These are phyloP conservation scores for Lagerstroemia speciosa DNA, from an alignment of 345 rosid species.

Conservation along the genomic window DNA sequence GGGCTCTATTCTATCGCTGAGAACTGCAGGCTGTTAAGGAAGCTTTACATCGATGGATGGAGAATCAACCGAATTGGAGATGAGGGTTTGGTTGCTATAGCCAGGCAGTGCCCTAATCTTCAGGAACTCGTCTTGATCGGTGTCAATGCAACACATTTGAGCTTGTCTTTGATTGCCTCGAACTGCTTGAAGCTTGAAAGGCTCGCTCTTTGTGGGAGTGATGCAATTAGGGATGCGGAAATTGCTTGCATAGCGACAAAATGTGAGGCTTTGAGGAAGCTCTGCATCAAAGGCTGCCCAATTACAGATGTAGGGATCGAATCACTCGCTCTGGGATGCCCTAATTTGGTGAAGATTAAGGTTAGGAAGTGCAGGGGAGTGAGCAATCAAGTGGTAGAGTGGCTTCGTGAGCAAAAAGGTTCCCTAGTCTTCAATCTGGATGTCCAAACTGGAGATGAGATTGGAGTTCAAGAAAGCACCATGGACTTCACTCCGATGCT, in stretches of 20 bases:
- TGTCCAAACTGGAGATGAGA: conserved; percentile 31
- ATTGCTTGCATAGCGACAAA: conserved; percentile 58
- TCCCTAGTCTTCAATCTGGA: conserved; percentile 58
- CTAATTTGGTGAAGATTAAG: conserved; percentile 68
- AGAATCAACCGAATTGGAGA: conserved; percentile 77
- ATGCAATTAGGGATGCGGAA: conserved; percentile 57
- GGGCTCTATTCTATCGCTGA: conserved; percentile 59
- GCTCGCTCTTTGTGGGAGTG: conserved; percentile 70
- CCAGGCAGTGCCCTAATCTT: conserved; percentile 47
- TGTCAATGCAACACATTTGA: conserved; percentile 51
- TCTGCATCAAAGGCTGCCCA: conserved; percentile 72
- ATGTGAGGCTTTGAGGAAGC: conserved; percentile 60
- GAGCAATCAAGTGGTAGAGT: conserved; percentile 39
- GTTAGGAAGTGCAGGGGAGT: conserved; percentile 74
- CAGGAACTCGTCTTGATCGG: conserved; percentile 83
- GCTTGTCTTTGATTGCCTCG: conserved; percentile 43
- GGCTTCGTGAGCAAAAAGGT: conserved; percentile 45
- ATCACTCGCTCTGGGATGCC: conserved; percentile 71
- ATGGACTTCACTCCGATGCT: conserved; percentile 20
- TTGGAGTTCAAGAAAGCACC: conserved; percentile 33
- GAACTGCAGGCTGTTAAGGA: conserved; percentile 59
- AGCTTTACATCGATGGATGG: conserved; percentile 89
- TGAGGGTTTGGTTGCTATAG: conserved; percentile 67
- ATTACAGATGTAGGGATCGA: conserved; percentile 56
- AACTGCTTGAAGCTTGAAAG: conserved; percentile 59